Percentiles rank a stretch among this genome's conserved stretches.
Conservation (phyloP, 192 early-diverging fungal genomes). For the Umbelopsis ramanniana region DNA sequence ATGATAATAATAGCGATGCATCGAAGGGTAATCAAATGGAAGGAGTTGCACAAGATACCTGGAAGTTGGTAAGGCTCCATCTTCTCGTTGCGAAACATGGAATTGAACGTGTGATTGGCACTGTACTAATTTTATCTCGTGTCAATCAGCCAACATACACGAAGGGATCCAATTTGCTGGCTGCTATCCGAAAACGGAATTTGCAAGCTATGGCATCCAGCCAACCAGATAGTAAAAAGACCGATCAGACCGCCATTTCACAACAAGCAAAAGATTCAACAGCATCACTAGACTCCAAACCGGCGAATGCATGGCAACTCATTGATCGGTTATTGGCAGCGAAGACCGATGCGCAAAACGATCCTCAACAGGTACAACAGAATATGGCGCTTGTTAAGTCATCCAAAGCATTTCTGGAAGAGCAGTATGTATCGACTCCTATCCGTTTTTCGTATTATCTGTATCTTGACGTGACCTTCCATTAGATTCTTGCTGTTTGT, state of each 20-base stretch:
- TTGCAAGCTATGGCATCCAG: neutral
- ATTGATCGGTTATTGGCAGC: constrained; percentile 9
- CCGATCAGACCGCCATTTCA: neutral
- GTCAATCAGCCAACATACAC: neutral
- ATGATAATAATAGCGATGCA: constrained; percentile 58
- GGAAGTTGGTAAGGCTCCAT: neutral
- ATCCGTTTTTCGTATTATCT: neutral
- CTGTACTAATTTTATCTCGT: no score
- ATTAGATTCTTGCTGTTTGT: constrained; percentile 49
- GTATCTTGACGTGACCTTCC: neutral
- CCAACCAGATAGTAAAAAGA: neutral
- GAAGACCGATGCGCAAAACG: neutral
- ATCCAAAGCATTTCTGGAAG: constrained; percentile 58
- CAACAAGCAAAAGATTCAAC: neutral
- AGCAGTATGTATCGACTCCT: constrained; percentile 41
- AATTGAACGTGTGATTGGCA: no score
- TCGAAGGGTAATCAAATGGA: constrained; percentile 66
- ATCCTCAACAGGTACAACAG: neutral
- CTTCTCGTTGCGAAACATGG: neutral
- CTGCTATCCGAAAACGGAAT: constrained; percentile 8
- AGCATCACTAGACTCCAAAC: neutral
- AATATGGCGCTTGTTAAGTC: constrained; percentile 33
- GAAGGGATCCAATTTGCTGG: constrained; percentile 4
- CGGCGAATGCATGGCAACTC: constrained; percentile 9
- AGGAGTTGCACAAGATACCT: neutral